Base-by-base conservation (phyloP, 148 eudicot genomes). In the Hydrangea macrophylla region DNA sequence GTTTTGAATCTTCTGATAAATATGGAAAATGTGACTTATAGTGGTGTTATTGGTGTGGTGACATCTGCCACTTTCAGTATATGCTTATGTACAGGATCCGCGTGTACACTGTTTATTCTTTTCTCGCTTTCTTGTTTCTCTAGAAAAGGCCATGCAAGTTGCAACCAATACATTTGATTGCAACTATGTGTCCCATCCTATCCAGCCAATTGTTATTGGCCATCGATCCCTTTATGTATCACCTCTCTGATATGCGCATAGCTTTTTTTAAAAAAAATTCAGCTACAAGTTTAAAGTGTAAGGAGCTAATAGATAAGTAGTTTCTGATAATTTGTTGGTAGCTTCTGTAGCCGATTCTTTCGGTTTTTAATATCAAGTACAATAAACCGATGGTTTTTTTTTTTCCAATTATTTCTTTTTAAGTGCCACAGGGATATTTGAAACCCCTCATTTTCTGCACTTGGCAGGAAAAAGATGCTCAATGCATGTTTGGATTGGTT, bases 401-500 rank as follows among this genome's bases (percentile, higher is more conserved):
- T 18, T 2, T 48, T 15, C 22, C 53, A 48, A 15, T 6, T 48
- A 48, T 11, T 48, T 17, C n/a, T 0, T 48, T 18, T 48, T 48
- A 0, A 7, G n/a, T 9, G 15, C 18, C 53, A 11, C n/a, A 18
- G 31, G 24, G 51, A 57, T 37, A 22, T 28, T 51, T n/a, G n/a
- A 17, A 53, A 53, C 51, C 37, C 37, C 44, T 8, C 15, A 23
- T 68, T 65, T 44, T 62, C 61, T 36, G 24, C 1, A 17, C 12
- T 68, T 71, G 76, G 65, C 87, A 94, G 98, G 83, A 82, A 55
- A 80, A 80, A 39, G 99, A 94, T 75, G 97, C 91, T 42, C 80
- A 80, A 78, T 89, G 79, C 85, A 88, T 86, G 81, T 88, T 76
- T 44, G 99, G 99, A 53, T 76, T 94, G 83, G 77, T 81, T 60